Base-by-base conservation (phyloP, 257 asterid species). In the Solanum neorickii region DNA sequence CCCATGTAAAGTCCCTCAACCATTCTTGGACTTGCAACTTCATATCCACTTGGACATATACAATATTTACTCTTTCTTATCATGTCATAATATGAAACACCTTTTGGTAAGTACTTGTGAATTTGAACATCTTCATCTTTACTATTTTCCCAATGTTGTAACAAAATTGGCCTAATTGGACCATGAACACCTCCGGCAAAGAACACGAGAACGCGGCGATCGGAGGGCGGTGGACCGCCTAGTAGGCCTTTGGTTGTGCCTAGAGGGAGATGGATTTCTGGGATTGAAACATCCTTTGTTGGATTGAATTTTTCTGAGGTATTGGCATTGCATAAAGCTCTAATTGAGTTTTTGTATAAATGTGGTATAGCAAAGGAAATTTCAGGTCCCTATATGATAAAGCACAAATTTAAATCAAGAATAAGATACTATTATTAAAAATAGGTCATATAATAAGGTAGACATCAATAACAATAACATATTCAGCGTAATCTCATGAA, bases 11-110 rank as follows among this genome's bases (percentile, higher is more conserved):
- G 92, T 9, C 97, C 99, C 91, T 96, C 98, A 20, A 96, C 98
- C 92, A 95, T 92, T 70, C 98, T 91, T 13, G 99, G 99, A 88
- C 98, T 96, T 0, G 98, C 99, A 12, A 96, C 99, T 91, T 96
- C 99, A 78, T 93, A 96, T 4, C 98, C 98, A 87, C 99, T 96
- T 0, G 99, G 98, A 90, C 99, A 96, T 12, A 96, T 88, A 92
- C 98, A 96, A 86, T 92, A 96, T 41, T 91, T 90, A 91, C 98
- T 93, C 74, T 89, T 89, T 84, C 93, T 87, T 94, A 96, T 90
- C 98, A 95, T 93, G 3, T 90, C 98, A 73, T 92, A 93, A 80
- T 96, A 96, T n/a, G 96, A 92, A 2, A 93, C 84, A 4, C 91
- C 92, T n/a, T 90, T 80, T 7, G 96, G 96, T 20, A 96, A 93